phyloP scores from a whole-genome alignment of 2,329 filamentous ascomycete genomes.

The Harringtonia aguacate region DNA sequence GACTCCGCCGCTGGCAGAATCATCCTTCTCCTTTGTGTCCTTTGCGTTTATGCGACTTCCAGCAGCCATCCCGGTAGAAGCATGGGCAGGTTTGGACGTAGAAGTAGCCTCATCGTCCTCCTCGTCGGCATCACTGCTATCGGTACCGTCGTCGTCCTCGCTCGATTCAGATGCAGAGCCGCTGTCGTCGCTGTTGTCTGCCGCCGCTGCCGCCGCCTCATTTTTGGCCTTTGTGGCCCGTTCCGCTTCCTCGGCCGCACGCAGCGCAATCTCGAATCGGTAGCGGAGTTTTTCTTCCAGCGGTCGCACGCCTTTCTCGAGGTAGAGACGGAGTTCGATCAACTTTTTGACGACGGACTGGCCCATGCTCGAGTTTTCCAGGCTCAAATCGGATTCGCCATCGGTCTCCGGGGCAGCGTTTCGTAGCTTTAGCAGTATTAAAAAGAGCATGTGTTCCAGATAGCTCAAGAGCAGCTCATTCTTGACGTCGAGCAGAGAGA shows the following conservation, averaged over 20 bases:
- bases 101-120: conserved; percentile 10
- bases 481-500: conserved; percentile 90
- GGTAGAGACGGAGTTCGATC: conserved; percentile 81
- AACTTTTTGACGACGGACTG: conserved; percentile 73
- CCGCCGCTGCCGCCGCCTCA: conserved; percentile 23
- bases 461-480: conserved; percentile 97
- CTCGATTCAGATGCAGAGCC: conserved; percentile 21
- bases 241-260: conserved; percentile 68
- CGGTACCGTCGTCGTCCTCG: conserved; percentile 18
- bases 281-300: conserved; percentile 87
- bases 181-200: conserved; percentile 14
- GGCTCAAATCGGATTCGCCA: conserved; percentile 13
- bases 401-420: conserved; percentile 26
- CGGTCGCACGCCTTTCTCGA: conserved; percentile 86
- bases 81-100: neutral
- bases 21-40: conserved; percentile 12
- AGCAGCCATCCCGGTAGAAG: too few species aligned
- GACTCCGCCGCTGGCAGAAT: conserved; percentile 39
- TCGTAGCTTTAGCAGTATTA: conserved; percentile 72
- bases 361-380: conserved; percentile 33
- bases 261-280: conserved; percentile 89
- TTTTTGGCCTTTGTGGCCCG: conserved; percentile 27
- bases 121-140: conserved; percentile 12
- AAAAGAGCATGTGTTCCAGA: conserved; percentile 83
- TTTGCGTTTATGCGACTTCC: too few species aligned